Conservation (phyloP, 345 rosid genomes). For the Murraya paniculata region DNA sequence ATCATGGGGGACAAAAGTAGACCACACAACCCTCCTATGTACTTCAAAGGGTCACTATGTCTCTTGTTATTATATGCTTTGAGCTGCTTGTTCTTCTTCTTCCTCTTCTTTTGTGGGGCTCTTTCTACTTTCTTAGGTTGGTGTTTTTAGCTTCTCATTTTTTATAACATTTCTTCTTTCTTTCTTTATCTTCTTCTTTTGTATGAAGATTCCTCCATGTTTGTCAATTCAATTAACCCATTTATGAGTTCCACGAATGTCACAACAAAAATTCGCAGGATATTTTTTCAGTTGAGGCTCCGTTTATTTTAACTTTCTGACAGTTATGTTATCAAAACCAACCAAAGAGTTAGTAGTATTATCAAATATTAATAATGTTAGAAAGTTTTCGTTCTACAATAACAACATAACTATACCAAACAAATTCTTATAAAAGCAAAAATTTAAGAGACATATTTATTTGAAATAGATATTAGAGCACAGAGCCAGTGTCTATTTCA, state of each 20-base stretch:
- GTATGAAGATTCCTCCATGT: background rate
- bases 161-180: background rate
- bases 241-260: background rate
- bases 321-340: no score
- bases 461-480: no score
- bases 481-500: no score
- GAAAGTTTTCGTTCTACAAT: no score
- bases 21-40: slow-evolving; percentile 27
- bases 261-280: background rate
- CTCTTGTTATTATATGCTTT: slow-evolving; percentile 22
- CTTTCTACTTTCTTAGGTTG: background rate
- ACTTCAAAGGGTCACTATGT: slow-evolving; percentile 28
- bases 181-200: background rate
- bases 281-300: no score
- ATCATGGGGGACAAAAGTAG: slow-evolving; percentile 36
- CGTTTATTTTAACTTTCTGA: no score
- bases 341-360: no score
- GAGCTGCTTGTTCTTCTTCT: slow-evolving; percentile 14
- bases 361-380: no score
- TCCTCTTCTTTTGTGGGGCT: slow-evolving; percentile 21
- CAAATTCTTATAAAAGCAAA: no score
- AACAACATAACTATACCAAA: no score
- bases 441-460: no score
- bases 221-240: slow-evolving; percentile 6
- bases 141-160: slow-evolving; percentile 7